phyloP scores from a whole-genome alignment of 352 stramenopile genomes.

The Stramenopiles sp. region DNA sequence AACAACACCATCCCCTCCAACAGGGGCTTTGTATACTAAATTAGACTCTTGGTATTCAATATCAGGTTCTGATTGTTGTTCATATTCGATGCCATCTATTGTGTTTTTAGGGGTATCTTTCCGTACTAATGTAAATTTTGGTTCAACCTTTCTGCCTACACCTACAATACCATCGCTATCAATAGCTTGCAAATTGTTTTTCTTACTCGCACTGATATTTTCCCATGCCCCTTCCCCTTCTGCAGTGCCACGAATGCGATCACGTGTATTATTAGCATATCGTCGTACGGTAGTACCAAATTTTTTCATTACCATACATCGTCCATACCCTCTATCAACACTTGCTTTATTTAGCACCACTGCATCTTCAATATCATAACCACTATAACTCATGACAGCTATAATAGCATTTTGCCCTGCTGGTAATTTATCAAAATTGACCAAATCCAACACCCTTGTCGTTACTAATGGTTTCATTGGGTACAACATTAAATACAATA shows the following conservation, averaged over 20 bases:
- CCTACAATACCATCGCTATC: constrained; percentile 86
- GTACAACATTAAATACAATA: constrained; percentile 97
- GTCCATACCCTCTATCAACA: constrained; percentile 87
- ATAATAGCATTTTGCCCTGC: constrained; percentile 95
- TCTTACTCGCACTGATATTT: constrained; percentile 27
- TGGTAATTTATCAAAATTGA: constrained; percentile 94
- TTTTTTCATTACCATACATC: constrained; percentile 96
- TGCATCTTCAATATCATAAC: constrained; percentile 99
- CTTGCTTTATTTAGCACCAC: constrained; percentile 96
- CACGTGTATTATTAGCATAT: constrained; percentile 85
- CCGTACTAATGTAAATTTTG: constrained; percentile 90
- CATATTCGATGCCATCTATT: constrained; percentile 26
- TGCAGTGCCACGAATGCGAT: constrained; percentile 72
- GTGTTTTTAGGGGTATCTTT: constrained; percentile 89
- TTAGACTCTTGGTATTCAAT: constrained; percentile 6
- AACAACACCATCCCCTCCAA: background rate
- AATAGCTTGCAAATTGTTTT: constrained; percentile 70
- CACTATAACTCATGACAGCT: constrained; percentile 97
- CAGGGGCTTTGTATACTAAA: background rate
- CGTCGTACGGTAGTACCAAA: constrained; percentile 87
- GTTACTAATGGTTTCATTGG: constrained; percentile 99
- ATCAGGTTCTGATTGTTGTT: background rate
- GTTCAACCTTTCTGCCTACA: constrained; percentile 48
- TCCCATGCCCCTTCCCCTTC: constrained; percentile 51
- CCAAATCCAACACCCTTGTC: constrained; percentile 85